Base-by-base conservation (phyloP, 805 yeast genomes). In the Maudiozyma bulderi region DNA sequence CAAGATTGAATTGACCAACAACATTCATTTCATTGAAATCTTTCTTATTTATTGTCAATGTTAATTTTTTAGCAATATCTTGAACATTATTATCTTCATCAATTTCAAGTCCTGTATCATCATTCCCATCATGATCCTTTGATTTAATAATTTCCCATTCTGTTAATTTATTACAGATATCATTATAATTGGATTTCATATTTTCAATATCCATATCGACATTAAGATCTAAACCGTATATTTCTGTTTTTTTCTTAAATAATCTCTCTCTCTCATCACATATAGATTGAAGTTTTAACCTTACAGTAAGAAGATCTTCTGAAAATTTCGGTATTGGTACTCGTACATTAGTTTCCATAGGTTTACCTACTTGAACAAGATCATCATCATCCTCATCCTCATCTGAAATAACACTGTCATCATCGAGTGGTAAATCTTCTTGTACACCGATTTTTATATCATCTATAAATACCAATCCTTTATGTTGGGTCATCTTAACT, bases 1-100 rank as follows among this genome's bases (percentile, higher is more conserved):
- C 99, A n/a, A 85, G 67, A 63, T 93, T 93, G 69, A 93, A 93
- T 66, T 93, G 99, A 0, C 99, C 99, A 6, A 91, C 78, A 10
- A 93, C 68, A 40, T 74, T 65, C 98, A 93, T 91, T 3, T 73
- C 62, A 3, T 64, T 56, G 58, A 93, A 93, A 57, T 93, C 96
- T 0, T 70, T 57, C 60, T 90, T 91, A 8, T 77, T 71, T 1
- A 91, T 80, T 0, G 78, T 77, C 47, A 84, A 67, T 0, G 84
- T 74, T 45, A 86, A 65, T 41, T 73, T 68, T 40, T 72, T 68
- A 52, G 84, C 90, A 7, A 84, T 86, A 40, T 73, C 74, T 37
- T 68, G 68, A 9, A 63, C 68, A 49, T 78, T 66, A 49, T 78
- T 66, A 5, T 69, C 67, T 14, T 80, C 70, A 40, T 8, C 20